These are phyloP conservation scores for Fusarium luffae DNA, from an alignment of 2,329 filamentous ascomycete genomes.

Conservation along the genomic window DNA sequence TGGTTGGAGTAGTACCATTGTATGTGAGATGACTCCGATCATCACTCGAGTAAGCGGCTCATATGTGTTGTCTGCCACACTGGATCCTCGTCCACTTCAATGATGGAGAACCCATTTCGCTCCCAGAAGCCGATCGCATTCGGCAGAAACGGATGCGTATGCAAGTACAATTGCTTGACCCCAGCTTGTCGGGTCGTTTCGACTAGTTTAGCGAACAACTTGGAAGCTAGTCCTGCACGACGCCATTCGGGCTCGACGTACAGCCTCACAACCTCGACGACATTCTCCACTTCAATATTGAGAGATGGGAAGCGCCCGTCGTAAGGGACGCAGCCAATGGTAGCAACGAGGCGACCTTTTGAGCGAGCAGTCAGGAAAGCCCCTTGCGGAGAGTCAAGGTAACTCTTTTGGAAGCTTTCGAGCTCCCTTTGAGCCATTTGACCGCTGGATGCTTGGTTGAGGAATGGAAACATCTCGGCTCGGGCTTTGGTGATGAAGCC, in stretches of 20 bases:
- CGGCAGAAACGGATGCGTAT: slow-evolving; percentile 46
- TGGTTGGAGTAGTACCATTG: not conserved
- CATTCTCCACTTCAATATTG: slow-evolving; percentile 19
- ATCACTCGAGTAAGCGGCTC: slow-evolving; percentile 2
- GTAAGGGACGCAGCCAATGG: slow-evolving; percentile 43
- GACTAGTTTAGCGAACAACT: slow-evolving; percentile 31
- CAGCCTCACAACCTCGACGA: slow-evolving; percentile 45
- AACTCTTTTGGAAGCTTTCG: slow-evolving; percentile 34
- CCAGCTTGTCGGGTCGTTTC: slow-evolving; percentile 22
- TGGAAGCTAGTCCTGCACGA: slow-evolving; percentile 45
- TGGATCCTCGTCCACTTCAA: slow-evolving; percentile 41
- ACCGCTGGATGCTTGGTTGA: slow-evolving; percentile 32
- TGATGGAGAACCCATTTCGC: slow-evolving; percentile 35
- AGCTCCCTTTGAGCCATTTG: slow-evolving; percentile 34
- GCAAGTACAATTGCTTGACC: slow-evolving; percentile 42
- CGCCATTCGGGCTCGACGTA: slow-evolving; percentile 45
- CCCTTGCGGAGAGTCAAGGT: slow-evolving; percentile 40
- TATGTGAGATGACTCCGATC: not conserved
- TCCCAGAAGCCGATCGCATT: slow-evolving; percentile 45
- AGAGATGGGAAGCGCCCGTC: slow-evolving; percentile 44
- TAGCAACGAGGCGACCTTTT: slow-evolving; percentile 37
- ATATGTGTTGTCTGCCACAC: slow-evolving; percentile 48
- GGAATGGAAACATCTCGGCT: slow-evolving; percentile 45
- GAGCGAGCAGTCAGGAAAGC: slow-evolving; percentile 36
- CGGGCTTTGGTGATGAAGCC: slow-evolving; percentile 42